These are phyloP conservation scores for Sporothrix brasiliensis DNA, from an alignment of 2,329 filamentous ascomycete genomes.

Conservation along the genomic window DNA sequence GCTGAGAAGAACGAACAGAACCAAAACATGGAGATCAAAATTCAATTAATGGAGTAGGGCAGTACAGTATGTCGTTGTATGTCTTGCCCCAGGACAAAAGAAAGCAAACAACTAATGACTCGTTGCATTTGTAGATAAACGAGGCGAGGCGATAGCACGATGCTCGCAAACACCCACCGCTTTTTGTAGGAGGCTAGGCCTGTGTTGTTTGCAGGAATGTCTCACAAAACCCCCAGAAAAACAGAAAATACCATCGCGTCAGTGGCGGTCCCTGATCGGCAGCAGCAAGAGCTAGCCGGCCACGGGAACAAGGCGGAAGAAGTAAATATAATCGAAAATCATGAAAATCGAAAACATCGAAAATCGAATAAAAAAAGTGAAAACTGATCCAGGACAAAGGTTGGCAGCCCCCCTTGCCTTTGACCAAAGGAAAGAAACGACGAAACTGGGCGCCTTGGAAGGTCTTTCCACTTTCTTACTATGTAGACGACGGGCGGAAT, in stretches of 20 bases:
- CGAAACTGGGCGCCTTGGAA: too few species aligned
- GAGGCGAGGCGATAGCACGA: background rate
- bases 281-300: background rate
- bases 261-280: conserved; percentile 21
- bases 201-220: background rate
- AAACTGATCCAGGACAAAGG: background rate
- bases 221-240: background rate
- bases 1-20: background rate
- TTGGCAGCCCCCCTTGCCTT: conserved; percentile 2
- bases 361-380: conserved; percentile 1
- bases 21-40: conserved; percentile 7
- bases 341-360: background rate
- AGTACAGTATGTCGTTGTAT: background rate
- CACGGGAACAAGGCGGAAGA: background rate
- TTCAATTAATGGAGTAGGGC: background rate
- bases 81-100: conserved; percentile 5
- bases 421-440: background rate
- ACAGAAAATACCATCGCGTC: background rate
- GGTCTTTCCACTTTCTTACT: background rate
- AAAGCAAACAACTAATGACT: background rate
- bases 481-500: background rate
- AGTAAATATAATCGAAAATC: background rate
- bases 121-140: background rate
- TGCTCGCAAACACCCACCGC: conserved; percentile 1
- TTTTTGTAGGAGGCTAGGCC: background rate